Evolutionary conservation across 495 filamentous ascomycete genomes (phyloP).

Genomic region (Hamigera avellanea): DNA sequence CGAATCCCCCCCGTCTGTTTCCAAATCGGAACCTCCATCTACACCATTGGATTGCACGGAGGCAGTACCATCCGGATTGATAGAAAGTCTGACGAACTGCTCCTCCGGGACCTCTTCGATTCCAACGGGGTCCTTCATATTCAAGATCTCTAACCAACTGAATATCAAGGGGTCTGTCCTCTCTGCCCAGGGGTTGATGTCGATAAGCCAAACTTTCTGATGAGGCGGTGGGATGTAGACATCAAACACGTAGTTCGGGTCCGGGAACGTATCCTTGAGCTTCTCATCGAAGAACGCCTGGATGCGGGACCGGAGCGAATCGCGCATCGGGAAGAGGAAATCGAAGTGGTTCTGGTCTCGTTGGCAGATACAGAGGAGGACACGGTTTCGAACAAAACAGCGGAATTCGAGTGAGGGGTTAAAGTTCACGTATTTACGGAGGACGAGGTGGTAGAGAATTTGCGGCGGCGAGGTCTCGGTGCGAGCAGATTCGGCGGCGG

Average conservation of each 20-base stretch:
- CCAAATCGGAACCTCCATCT: conserved; percentile 12
- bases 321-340: conserved; percentile 58
- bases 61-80: conserved; percentile 15
- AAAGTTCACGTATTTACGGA: conserved; percentile 76
- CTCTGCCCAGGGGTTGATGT: conserved; percentile 92
- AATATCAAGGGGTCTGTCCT: conserved; percentile 84
- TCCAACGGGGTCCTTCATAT: conserved; percentile 44
- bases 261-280: conserved; percentile 67
- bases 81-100: conserved; percentile 29
- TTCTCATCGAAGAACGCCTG: conserved; percentile 62
- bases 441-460: conserved; percentile 58
- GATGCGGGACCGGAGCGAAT: conserved; percentile 48
- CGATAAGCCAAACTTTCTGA: conserved; percentile 70
- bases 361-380: conserved; percentile 74
- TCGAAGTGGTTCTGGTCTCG: conserved; percentile 83
- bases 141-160: conserved; percentile 79
- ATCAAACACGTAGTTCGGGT: conserved; percentile 78
- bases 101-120: conserved; percentile 19
- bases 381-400: conserved; percentile 75
- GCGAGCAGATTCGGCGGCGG: conserved; percentile 5
- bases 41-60: conserved; percentile 7
- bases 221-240: conserved; percentile 75
- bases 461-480: conserved; percentile 11
- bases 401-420: conserved; percentile 90
- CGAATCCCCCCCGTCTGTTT: conserved; percentile 19